Base-by-base conservation (phyloP, 1,284 basidiomycete genomes). In the Boletus hoseneyae region DNA sequence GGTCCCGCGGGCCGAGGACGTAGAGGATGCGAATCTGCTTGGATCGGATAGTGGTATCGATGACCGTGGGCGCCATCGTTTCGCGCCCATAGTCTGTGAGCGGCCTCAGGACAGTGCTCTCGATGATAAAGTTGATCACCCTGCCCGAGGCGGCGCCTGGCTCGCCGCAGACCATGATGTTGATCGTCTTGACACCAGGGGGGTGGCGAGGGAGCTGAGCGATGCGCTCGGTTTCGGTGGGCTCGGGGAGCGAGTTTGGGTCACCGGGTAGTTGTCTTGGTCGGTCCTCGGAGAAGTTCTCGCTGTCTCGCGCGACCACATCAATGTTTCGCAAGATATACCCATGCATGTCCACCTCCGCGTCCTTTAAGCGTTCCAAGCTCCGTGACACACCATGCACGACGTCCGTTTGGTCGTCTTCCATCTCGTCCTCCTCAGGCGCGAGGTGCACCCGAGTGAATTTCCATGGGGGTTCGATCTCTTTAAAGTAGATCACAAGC, bases 131-230 rank as follows among this genome's bases (percentile, higher is more conserved):
- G 47, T 63, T 64, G 45, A 62, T 38, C 15, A 60, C 63, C 27
- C 57, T 35, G 3, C 58, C 54, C 2, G 56, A 52, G 11, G 53
- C 64, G 12, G 51, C 56, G 11, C 62, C 62, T 16, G 61, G 63
- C 34, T 65, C 63, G 13, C 66, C 63, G 18, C 65, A 67, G 27
- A 68, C 42, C 35, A 68, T 42, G 18, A 64, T 46, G 39, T 68
- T 64, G 43, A 40, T 61, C 1, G 62, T 66, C 41, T 61, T 60
- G 11, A 40, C 29, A 0, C 59, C 54, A 1, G 51, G 63, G 11
- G 57, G 61, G 34, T 62, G 63, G 15, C 37, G 51, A 7, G 54
- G 59, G 9, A 64, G 47, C 16, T 29, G 35, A 7, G 48, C 53
- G 29, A 63, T 50, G 18, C 61, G 59, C 0, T 65, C 44, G 8